Conservation (phyloP, 305 asterid genomes). For the Fraxinus sp. region DNA sequence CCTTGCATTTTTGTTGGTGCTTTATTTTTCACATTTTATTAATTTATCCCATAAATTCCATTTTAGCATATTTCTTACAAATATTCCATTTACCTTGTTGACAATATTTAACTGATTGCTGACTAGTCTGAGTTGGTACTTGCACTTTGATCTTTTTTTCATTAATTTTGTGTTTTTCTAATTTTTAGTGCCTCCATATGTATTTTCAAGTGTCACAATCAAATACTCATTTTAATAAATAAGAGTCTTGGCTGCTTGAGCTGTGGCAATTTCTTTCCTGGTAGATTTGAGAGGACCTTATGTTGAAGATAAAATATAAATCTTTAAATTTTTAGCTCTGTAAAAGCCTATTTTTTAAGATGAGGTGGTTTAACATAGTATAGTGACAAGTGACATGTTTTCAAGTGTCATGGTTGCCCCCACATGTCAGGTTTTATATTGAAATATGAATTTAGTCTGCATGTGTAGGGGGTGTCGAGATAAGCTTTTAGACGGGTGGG, state of each 20-base stretch:
- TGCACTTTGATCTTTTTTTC: constrained; percentile 6
- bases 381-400: not conserved
- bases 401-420: not conserved
- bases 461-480: not conserved
- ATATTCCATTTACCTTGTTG: not conserved
- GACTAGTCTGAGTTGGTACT: not conserved
- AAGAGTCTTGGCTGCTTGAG: not conserved
- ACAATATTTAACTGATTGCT: not conserved
- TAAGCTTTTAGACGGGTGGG: not conserved
- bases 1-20: constrained; percentile 16
- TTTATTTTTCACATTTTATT: constrained; percentile 9
- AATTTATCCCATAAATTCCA: not conserved
- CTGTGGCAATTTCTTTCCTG: not conserved
- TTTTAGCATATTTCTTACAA: constrained; percentile 19
- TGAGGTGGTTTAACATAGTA: not conserved
- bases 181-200: not conserved
- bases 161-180: not conserved
- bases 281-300: not conserved
- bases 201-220: not conserved
- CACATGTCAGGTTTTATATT: not conserved
- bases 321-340: not conserved
- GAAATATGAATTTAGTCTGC: not conserved
- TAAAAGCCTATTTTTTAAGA: not conserved
- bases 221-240: not conserved
- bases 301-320: not conserved